A percentile compares a stretch with the other conserved stretches of the same genome.
phyloP scores from a whole-genome alignment of 305 asterid species.

The Fraxinus ornus region DNA sequence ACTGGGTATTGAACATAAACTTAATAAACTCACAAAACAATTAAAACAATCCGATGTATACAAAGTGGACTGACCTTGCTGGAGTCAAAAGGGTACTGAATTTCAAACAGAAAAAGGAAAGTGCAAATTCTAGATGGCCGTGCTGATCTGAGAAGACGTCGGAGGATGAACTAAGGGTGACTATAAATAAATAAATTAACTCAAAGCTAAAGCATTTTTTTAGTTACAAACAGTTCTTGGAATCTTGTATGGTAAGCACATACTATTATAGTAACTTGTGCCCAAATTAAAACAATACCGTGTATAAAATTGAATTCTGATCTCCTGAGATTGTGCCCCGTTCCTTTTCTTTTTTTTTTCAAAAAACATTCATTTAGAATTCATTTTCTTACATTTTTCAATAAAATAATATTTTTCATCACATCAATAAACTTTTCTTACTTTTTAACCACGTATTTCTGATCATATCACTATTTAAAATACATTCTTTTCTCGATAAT shows the following conservation, averaged over 20 bases:
- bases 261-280: too few relatives aligned
- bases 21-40: background rate
- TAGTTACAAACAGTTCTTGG: slow-evolving; percentile 17
- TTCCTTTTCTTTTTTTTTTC: too few relatives aligned
- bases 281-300: too few relatives aligned
- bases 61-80: slow-evolving; percentile 17
- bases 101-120: background rate
- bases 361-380: too few relatives aligned
- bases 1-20: background rate
- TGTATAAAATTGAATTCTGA: background rate
- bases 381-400: too few relatives aligned
- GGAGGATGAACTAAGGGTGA: background rate
- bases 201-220: background rate
- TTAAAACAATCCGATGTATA: background rate
- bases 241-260: slow-evolving; percentile 24
- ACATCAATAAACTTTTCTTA: too few relatives aligned
- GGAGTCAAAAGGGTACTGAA: background rate
- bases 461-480: too few relatives aligned
- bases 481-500: too few relatives aligned
- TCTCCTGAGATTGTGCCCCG: too few relatives aligned
- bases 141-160: background rate
- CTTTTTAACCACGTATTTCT: too few relatives aligned
- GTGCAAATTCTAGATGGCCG: background rate
- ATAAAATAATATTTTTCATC: too few relatives aligned
- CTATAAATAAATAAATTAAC: background rate